Evolutionary conservation across 768 basidiomycete genomes (phyloP).

Genomic region (Lactarius psammicola): DNA sequence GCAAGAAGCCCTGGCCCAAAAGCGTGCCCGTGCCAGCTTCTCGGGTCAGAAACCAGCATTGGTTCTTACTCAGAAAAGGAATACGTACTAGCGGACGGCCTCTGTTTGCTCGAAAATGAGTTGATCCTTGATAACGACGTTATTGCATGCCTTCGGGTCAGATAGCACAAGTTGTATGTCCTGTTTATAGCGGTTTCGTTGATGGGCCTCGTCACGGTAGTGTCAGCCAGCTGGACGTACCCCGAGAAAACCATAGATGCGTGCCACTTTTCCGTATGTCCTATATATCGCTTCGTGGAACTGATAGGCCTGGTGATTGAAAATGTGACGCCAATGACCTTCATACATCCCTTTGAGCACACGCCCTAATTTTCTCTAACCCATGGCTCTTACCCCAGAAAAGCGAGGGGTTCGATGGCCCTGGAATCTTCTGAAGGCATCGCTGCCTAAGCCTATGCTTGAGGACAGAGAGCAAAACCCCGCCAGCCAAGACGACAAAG

Average conservation of each 20-base stretch:
- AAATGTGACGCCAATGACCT: not conserved
- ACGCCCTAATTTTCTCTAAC: not conserved
- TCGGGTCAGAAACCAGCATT: not conserved
- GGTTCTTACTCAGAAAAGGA: not conserved
- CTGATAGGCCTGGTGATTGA: not conserved
- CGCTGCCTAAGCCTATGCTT: not conserved
- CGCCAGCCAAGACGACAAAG: not conserved
- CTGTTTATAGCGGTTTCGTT: not conserved
- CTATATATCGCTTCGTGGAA: not conserved
- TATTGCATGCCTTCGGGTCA: not conserved
- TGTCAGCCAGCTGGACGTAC: not conserved
- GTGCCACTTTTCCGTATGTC: not conserved
- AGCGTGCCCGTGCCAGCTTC: not conserved
- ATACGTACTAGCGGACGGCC: not conserved
- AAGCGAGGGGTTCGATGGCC: not conserved
- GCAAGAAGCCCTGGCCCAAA: not conserved
- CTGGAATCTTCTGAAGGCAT: not conserved
- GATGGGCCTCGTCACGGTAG: no score
- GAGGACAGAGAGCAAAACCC: not conserved
- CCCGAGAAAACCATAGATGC: not conserved
- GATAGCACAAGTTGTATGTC: not conserved
- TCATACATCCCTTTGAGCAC: not conserved
- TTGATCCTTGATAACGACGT: not conserved
- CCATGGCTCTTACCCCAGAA: not conserved
- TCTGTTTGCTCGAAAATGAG: conserved; percentile 5